phyloP scores from a whole-genome alignment of 345 rosid species.

The Aethionema arabicum region DNA sequence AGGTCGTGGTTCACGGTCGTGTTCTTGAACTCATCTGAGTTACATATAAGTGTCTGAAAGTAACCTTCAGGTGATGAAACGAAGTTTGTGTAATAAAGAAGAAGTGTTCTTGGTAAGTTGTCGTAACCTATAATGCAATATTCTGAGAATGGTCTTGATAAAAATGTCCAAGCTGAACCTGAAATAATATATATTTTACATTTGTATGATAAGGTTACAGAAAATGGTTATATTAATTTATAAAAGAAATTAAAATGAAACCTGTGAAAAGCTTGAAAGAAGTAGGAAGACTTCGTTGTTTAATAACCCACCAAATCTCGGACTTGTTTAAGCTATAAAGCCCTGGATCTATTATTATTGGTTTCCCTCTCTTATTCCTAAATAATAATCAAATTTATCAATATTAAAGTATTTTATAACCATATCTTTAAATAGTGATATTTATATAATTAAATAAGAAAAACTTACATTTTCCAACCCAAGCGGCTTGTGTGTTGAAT shows the following conservation, averaged over 20 bases:
- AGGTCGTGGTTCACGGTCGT: constrained; percentile 86
- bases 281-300: constrained; percentile 78
- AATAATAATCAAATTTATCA: background rate
- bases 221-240: background rate
- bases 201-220: background rate
- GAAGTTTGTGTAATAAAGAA: constrained; percentile 85
- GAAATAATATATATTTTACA: constrained; percentile 17
- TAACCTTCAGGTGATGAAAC: constrained; percentile 91
- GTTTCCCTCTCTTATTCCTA: constrained; percentile 88
- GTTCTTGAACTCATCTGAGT: constrained; percentile 73
- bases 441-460: background rate
- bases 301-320: constrained; percentile 76
- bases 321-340: constrained; percentile 73
- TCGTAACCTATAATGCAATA: constrained; percentile 79
- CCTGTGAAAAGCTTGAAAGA: constrained; percentile 95
- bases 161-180: constrained; percentile 94
- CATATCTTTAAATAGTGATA: background rate
- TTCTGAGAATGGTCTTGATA: constrained; percentile 88
- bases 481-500: constrained; percentile 74
- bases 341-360: constrained; percentile 85
- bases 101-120: constrained; percentile 85
- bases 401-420: background rate
- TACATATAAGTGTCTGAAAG: constrained; percentile 89
- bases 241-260: constrained; percentile 15
- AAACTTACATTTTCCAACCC: constrained; percentile 87